phyloP scores from a whole-genome alignment of 352 stramenopile genomes.

The Phytopythium aichiense region DNA sequence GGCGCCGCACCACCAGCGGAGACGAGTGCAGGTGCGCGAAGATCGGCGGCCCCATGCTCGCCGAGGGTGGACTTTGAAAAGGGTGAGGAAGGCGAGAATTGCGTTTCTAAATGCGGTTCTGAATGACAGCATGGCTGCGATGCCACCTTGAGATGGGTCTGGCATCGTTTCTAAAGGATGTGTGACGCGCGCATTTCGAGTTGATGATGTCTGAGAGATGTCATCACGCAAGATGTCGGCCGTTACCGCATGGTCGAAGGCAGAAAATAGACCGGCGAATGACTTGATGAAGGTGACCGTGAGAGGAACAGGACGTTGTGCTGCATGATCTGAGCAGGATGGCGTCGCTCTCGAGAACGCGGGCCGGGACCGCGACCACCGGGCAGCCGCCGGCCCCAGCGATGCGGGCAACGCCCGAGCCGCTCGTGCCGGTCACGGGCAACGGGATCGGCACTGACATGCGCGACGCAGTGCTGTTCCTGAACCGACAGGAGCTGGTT shows the following conservation, averaged over 20 bases:
- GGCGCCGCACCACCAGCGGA: slow-evolving; percentile 69
- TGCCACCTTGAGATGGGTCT: too few species aligned
- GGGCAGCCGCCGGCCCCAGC: background rate
- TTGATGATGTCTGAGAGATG: background rate
- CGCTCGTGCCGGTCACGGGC: slow-evolving; percentile 38
- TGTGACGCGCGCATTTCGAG: too few species aligned
- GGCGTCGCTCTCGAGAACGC: background rate
- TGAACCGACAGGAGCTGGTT: slow-evolving; percentile 59
- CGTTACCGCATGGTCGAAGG: background rate
- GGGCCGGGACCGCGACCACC: background rate
- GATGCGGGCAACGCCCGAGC: slow-evolving; percentile 5
- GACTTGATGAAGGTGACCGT: background rate
- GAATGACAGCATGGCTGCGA: too few species aligned
- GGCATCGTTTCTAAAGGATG: too few species aligned
- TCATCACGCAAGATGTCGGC: background rate
- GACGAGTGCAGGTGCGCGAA: slow-evolving; percentile 86
- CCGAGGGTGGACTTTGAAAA: too few species aligned
- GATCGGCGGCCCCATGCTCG: slow-evolving; percentile 27
- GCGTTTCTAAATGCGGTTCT: too few species aligned
- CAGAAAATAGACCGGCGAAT: background rate
- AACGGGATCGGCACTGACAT: slow-evolving; percentile 46
- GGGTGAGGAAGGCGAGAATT: too few species aligned
- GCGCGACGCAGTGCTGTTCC: slow-evolving; percentile 49
- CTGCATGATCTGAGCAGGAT: background rate
- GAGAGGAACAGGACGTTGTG: background rate